These are phyloP conservation scores for Pleodorina starrii DNA, from an alignment of 139 green algal genomes.

Conservation along the genomic window DNA sequence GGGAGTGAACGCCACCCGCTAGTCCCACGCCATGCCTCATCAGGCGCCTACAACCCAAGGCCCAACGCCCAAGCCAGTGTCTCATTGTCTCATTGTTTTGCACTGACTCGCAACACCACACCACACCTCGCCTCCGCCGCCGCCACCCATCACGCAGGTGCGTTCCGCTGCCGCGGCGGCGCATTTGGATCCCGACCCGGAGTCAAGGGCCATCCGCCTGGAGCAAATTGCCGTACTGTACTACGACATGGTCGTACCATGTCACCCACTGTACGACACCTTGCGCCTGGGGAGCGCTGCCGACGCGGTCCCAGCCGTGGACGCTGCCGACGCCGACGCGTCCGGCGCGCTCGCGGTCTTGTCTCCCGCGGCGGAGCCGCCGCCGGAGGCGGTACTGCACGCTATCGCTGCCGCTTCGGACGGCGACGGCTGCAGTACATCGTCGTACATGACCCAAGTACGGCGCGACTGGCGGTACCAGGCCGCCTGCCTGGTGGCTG, in stretches of 20 bases:
- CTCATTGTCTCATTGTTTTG: no score
- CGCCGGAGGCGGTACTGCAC: background rate
- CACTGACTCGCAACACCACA: background rate
- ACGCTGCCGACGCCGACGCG: background rate
- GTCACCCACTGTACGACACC: slow-evolving; percentile 28
- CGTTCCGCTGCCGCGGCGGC: background rate
- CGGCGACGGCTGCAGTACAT: background rate
- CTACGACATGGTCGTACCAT: slow-evolving; percentile 24
- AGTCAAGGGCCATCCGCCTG: background rate
- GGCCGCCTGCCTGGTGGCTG: slow-evolving; percentile 14
- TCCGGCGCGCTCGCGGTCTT: background rate
- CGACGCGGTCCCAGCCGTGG: background rate
- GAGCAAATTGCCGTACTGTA: slow-evolving; percentile 9
- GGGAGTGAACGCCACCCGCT: no score
- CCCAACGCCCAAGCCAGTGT: no score
- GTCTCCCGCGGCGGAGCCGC: background rate
- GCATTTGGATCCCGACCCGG: background rate
- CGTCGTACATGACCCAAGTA: background rate
- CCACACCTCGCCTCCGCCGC: background rate
- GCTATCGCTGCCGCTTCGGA: no score
- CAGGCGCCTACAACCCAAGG: no score
- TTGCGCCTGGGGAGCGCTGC: background rate
- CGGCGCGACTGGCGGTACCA: slow-evolving; percentile 39
- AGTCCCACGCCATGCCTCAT: no score
- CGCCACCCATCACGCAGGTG: background rate